Percentiles rank a stretch among this genome's conserved stretches.
These are phyloP conservation scores for Solanum rostratum DNA, from an alignment of 257 asterid species.

Conservation along the genomic window DNA sequence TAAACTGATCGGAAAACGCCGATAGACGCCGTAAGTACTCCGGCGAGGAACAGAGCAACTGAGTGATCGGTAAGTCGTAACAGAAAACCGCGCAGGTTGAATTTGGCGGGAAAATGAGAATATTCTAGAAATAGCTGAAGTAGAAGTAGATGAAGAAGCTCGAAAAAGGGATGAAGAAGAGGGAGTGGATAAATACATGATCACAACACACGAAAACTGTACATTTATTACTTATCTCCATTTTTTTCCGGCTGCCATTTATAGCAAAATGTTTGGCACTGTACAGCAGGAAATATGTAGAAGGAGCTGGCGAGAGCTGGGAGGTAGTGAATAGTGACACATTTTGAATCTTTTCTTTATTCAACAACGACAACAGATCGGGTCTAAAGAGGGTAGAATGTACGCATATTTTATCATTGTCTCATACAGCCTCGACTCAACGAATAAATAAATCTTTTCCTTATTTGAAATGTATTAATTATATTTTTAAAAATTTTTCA, in stretches of 20 bases:
- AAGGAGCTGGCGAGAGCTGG: not conserved
- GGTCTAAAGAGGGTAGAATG: too few relatives aligned
- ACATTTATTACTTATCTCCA: not conserved
- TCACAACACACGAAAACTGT: not conserved
- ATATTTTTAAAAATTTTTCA: too few relatives aligned
- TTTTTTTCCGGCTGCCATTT: not conserved
- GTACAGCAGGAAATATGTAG: not conserved
- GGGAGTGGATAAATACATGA: conserved; percentile 41
- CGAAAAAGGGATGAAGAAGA: conserved; percentile 25
- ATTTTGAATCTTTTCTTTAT: not conserved
- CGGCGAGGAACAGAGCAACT: conserved; percentile 24
- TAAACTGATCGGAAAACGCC: conserved; percentile 37
- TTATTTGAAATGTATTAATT: too few relatives aligned
- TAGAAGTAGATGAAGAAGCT: conserved; percentile 14
- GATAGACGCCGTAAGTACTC: conserved; percentile 36
- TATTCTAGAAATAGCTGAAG: conserved; percentile 9
- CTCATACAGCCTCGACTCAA: too few relatives aligned
- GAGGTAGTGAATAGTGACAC: too few relatives aligned
- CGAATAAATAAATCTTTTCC: too few relatives aligned
- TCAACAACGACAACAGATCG: too few relatives aligned
- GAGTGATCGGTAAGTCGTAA: conserved; percentile 13
- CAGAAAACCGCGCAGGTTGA: conserved; percentile 9
- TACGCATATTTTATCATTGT: too few relatives aligned
- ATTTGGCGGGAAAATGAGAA: not conserved
- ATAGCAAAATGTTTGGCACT: not conserved